Base-by-base conservation (phyloP, 1,284 basidiomycete genomes). In the Austroboletus olivaceoglutinosus region DNA sequence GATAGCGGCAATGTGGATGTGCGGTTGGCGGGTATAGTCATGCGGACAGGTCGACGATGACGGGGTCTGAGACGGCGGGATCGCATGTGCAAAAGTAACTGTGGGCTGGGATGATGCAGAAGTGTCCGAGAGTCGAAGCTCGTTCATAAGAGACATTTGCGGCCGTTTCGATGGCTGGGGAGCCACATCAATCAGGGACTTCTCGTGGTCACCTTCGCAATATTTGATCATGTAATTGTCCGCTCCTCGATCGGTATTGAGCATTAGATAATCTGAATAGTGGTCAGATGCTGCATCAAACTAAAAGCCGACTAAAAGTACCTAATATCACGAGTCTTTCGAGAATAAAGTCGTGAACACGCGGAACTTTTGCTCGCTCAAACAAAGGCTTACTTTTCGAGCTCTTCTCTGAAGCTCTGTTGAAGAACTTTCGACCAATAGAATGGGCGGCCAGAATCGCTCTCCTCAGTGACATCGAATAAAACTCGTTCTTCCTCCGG, bases 211-310 rank as follows among this genome's bases (percentile, higher is more conserved):
- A 48, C 78, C 83, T 69, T 89, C 85, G 65, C 89, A 91, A 63
- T 84, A 89, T 67, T 89, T 90, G 70, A 91, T 89, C 89, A 92
- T 92, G 69, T 89, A 91, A 67, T 91, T 91, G 73, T 92, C 90
- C 4, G 86, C 84, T 34, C 84, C 88, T 47, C 86, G 82, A 60
- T 89, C 90, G 12, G 91, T 93, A 67, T 93, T 93, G 50, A 90
- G 81, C 89, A 93, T 93, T 41, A 94, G 76, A 69, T 87, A 93
- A 70, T 93, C 92, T 84, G 64, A 25, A 46, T 33, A 36, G 27
- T 45, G 25, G 31, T 55, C 45, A 52, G 45, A 43, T 3, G n/a
- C 21, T 33, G 34, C 18, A 30, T 18, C 49, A 21, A 12, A 39
- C 38, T 23, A 44, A 19, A 48, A 46, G n/a, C 6, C 21, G 15